These are phyloP conservation scores for Trichoderma atroviride DNA, from an alignment of 2,329 filamentous ascomycete species.

Conservation along the genomic window DNA sequence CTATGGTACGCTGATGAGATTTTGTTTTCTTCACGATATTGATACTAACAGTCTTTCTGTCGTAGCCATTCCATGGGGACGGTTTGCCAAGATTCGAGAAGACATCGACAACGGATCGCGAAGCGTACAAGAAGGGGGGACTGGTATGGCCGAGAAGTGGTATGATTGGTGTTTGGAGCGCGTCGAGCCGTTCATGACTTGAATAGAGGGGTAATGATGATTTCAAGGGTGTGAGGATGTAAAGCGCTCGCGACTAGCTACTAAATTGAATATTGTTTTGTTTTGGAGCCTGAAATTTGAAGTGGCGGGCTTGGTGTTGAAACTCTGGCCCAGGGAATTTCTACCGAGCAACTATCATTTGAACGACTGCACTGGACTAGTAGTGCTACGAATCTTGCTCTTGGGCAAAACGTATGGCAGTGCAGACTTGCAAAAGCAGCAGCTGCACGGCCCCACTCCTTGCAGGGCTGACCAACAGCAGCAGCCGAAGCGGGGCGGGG, in stretches of 20 bases:
- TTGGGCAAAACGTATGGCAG: too few relatives aligned
- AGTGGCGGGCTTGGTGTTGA: neutral
- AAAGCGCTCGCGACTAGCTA: neutral
- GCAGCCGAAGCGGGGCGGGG: too few relatives aligned
- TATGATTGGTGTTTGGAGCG: constrained; percentile 23
- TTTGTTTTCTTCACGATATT: neutral
- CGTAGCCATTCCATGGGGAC: constrained; percentile 20
- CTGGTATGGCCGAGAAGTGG: constrained; percentile 19
- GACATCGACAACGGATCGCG: constrained; percentile 12
- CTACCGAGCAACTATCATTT: too few relatives aligned
- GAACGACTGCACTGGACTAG: too few relatives aligned
- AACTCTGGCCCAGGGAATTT: neutral
- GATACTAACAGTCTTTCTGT: neutral
- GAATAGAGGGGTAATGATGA: neutral
- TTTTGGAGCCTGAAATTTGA: neutral
- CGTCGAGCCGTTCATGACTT: constrained; percentile 8
- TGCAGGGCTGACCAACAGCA: too few relatives aligned
- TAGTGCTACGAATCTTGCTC: too few relatives aligned
- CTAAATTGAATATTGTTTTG: too few relatives aligned
- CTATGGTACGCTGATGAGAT: constrained; percentile 20
- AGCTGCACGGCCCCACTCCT: too few relatives aligned
- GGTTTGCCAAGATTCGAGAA: constrained; percentile 12
- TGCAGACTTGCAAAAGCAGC: too few relatives aligned
- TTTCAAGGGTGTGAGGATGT: neutral
- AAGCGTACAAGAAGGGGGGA: constrained; percentile 10